These are phyloP conservation scores for Setaria italica DNA, from an alignment of 202 grass and related monocot genomes.

Conservation along the genomic window DNA sequence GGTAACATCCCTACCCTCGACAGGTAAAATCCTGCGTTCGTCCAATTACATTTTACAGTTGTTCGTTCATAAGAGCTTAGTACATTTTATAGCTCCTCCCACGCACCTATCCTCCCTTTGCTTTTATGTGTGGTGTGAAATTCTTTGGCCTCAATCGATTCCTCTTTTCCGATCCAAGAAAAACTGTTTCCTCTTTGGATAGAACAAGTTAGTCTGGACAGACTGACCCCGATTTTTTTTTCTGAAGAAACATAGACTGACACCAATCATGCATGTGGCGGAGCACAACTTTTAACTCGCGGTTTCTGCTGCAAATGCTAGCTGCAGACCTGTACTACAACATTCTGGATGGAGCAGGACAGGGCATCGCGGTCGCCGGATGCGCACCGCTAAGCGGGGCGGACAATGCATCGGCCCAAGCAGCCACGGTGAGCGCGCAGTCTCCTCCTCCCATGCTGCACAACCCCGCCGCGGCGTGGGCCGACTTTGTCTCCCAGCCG, in stretches of 20 bases:
- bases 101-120: not conserved
- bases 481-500: conserved; percentile 41
- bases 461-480: conserved; percentile 22
- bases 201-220: not conserved
- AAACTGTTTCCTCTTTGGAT: not conserved
- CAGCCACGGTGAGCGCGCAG: not conserved
- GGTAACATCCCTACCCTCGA: conserved; percentile 45
- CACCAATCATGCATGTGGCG: not conserved
- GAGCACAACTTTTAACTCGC: conserved; percentile 23
- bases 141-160: not conserved
- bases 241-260: conserved; percentile 11
- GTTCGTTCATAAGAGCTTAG: not conserved
- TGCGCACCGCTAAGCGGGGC: conserved; percentile 38
- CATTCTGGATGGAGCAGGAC: conserved; percentile 61
- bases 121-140: not conserved
- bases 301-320: conserved; percentile 37
- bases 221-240: not conserved
- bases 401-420: conserved; percentile 29
- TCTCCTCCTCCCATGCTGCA: conserved; percentile 36
- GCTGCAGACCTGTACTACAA: conserved; percentile 71
- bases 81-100: not conserved
- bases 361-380: conserved; percentile 52
- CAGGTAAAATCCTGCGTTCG: conserved; percentile 39
- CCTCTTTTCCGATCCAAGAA: not conserved
- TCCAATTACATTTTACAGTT: not conserved